Evolutionary conservation across 176 grass and related monocot genomes (phyloP).

Genomic region (Eragrostis curvula): DNA sequence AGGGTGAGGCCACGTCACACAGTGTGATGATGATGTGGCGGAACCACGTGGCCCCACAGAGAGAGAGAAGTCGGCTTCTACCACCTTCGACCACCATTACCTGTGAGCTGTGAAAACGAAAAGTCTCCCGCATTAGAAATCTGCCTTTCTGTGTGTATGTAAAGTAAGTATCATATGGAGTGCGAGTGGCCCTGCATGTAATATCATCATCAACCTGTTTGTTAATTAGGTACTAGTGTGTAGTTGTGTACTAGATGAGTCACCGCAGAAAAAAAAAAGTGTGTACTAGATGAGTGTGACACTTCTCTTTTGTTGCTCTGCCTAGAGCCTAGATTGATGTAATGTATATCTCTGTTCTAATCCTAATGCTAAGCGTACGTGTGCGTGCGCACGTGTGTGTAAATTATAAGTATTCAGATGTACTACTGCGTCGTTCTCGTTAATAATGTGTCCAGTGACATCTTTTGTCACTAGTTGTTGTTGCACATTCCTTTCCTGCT

Average conservation of each 20-base stretch:
- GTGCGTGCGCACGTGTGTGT: not conserved
- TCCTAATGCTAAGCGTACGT: not conserved
- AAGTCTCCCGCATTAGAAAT: too few relatives aligned
- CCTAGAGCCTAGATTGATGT: not conserved
- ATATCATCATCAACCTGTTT: too few relatives aligned
- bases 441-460: not conserved
- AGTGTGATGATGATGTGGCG: slow-evolving; percentile 20
- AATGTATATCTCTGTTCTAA: not conserved
- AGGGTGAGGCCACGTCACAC: slow-evolving; percentile 39
- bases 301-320: not conserved
- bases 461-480: not conserved
- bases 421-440: slow-evolving; percentile 1
- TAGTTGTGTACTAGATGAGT: too few relatives aligned
- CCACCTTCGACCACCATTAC: not conserved
- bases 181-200: not conserved
- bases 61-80: not conserved
- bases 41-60: not conserved
- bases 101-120: too few relatives aligned
- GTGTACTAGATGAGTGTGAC: not conserved
- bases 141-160: too few relatives aligned
- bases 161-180: too few relatives aligned
- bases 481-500: slow-evolving; percentile 2
- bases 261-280: too few relatives aligned
- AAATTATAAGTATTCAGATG: slow-evolving; percentile 8
- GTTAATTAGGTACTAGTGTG: too few relatives aligned